Evolutionary conservation across 1,139 yeast genomes (phyloP), one percentile per base, ranked within the genome.

Genomic region (Sugiyamaella paludigena): DNA sequence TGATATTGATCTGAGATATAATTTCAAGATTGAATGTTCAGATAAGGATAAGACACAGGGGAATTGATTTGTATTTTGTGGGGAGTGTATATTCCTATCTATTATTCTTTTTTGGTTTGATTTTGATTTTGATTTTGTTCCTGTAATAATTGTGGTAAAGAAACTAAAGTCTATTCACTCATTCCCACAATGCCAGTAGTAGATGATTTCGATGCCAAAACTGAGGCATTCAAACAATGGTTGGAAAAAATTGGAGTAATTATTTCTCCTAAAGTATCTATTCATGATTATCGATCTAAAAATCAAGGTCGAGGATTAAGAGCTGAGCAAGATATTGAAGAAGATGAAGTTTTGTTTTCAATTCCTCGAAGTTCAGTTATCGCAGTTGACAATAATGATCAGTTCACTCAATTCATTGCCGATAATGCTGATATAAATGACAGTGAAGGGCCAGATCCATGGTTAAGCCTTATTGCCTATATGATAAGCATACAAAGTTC

Each of bases 281-380:
- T 91, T 7, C 74, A 71, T 1, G 96, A 91, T 65, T 73, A 79
- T 42, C 72, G 95, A 42, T 50, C 58, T 1, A 57, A 63, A 10
- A 70, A 76, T 41, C 89, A 87, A 65, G 98, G 98, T 12, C 75
- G 97, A 35, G 95, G 94, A 7, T 66, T 92, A 10, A 65, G 83
- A 8, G 95, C 97, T 0, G 52, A 60, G 0, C 78, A 77, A 31
- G 82, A 81, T 56, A 84, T 91, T 27, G 64, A 70, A 31, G 84
- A 75, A 50, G 73, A 64, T 29, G 95, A 87, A 54, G 71, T 71
- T 0, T 67, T 92, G 13, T 87, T 89, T 64, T 74, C 77, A 34
- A 75, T 92, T 19, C 95, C 97, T 0, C 70, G 88, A 49, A 19
- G 45, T 3, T 66, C 76, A 0, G 68, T 85, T 7, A 58, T 92